Percentiles rank a stretch among this genome's conserved stretches.
These are phyloP conservation scores for Candida sp. DNA, from an alignment of 1,139 yeast genomes.

Conservation along the genomic window DNA sequence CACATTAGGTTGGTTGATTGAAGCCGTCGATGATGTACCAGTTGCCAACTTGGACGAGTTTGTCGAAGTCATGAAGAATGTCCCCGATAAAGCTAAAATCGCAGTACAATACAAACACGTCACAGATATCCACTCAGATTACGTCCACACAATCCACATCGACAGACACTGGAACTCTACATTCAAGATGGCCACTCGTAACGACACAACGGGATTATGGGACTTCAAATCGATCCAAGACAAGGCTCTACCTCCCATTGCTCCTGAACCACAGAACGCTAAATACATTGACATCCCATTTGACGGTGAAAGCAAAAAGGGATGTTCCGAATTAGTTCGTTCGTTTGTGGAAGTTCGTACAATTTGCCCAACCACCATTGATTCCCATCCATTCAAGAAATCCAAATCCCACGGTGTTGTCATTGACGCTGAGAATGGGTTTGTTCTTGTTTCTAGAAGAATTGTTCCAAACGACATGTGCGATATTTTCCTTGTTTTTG, in stretches of 20 bases:
- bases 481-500: conserved; percentile 79
- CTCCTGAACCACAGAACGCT: conserved; percentile 58
- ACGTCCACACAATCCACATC: conserved; percentile 64
- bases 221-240: conserved; percentile 75
- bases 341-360: conserved; percentile 73
- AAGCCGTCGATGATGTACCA: conserved; percentile 75
- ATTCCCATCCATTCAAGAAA: conserved; percentile 69
- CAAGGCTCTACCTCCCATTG: conserved; percentile 56
- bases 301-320: conserved; percentile 46
- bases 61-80: conserved; percentile 73
- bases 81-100: conserved; percentile 80
- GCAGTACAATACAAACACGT: conserved; percentile 78
- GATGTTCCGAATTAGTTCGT: conserved; percentile 54
- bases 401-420: conserved; percentile 78
- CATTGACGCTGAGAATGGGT: conserved; percentile 80
- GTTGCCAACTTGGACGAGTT: conserved; percentile 77
- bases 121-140: conserved; percentile 78
- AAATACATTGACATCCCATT: conserved; percentile 73
- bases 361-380: conserved; percentile 70
- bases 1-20: conserved; percentile 71
- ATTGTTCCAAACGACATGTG: conserved; percentile 86
- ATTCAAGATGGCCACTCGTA: conserved; percentile 75
- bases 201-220: conserved; percentile 88
- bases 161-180: conserved; percentile 88
- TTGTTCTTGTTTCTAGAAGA: conserved; percentile 77